A percentile compares a stretch with the other conserved stretches of the same genome.
Evolutionary conservation across 2,329 filamentous ascomycete genomes (phyloP).

Genomic region (Cercospora nicotianae): DNA sequence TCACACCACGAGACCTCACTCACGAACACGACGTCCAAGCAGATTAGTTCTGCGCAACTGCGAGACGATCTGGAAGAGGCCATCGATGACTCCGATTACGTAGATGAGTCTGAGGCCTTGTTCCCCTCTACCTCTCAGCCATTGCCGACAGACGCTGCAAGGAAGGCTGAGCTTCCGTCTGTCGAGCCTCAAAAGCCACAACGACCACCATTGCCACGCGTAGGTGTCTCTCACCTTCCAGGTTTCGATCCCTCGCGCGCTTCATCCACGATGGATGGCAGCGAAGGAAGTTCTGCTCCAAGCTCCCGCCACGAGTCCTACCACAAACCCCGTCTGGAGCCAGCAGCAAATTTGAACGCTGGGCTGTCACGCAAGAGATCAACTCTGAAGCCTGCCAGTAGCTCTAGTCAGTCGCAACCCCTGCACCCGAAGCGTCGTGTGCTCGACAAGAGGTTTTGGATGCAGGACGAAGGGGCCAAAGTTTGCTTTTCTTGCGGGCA

Average conservation of each 20-base stretch:
- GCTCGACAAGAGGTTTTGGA: conserved; percentile 88
- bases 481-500: conserved; percentile 93
- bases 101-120: conserved; percentile 18
- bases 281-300: conserved; percentile 31
- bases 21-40: conserved; percentile 21
- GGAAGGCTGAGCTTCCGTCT: not conserved
- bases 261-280: conserved; percentile 48
- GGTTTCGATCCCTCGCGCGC: conserved; percentile 49
- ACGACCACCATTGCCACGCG: conserved; percentile 43
- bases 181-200: conserved; percentile 27
- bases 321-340: conserved; percentile 22
- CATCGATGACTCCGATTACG: conserved; percentile 29
- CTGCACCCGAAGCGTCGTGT: conserved; percentile 77
- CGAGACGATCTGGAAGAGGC: conserved; percentile 25
- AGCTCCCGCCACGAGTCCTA: conserved; percentile 25
- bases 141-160: not conserved
- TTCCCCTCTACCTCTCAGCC: conserved; percentile 4
- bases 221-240: conserved; percentile 51
- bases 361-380: conserved; percentile 32
- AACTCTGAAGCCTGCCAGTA: conserved; percentile 38
- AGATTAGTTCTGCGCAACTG: conserved; percentile 6
- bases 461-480: conserved; percentile 97
- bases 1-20: conserved; percentile 32
- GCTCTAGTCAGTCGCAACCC: not conserved
- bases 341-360: conserved; percentile 34